These are phyloP conservation scores for Metschnikowia matae DNA, from an alignment of 805 yeast genomes.

Conservation along the genomic window DNA sequence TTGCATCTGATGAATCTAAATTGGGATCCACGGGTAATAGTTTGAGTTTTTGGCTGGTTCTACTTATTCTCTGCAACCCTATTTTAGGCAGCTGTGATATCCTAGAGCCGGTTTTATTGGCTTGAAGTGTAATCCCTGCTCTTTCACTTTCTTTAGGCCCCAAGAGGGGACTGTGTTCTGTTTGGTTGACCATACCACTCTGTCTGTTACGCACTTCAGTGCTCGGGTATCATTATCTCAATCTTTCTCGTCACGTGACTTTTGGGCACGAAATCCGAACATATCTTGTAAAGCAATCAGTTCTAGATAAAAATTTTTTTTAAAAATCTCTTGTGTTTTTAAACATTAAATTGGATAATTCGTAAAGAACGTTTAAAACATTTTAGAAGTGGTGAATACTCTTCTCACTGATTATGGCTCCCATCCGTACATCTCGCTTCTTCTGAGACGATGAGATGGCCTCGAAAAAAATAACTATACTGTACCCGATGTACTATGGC, in stretches of 20 bases:
- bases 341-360: background rate
- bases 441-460: slow-evolving; percentile 14
- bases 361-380: background rate
- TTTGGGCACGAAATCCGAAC: background rate
- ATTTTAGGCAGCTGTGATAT: slow-evolving; percentile 43
- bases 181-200: background rate
- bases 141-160: slow-evolving; percentile 8
- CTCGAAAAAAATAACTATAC: slow-evolving; percentile 1
- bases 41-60: slow-evolving; percentile 70
- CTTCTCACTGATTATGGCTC: background rate
- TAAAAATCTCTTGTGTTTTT: background rate
- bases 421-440: slow-evolving; percentile 14
- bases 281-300: background rate
- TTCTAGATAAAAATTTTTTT: background rate
- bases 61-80: slow-evolving; percentile 70
- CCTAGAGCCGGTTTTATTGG: slow-evolving; percentile 24
- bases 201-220: background rate
- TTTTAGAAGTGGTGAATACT: too few species aligned
- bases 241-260: background rate
- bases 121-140: slow-evolving; percentile 13
- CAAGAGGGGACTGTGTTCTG: slow-evolving; percentile 2
- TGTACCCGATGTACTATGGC: slow-evolving; percentile 2
- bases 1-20: slow-evolving; percentile 15
- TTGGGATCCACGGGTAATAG: slow-evolving; percentile 59
- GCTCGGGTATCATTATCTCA: background rate